Evolutionary conservation across 805 yeast genomes (phyloP).

Genomic region (Tetrapisispora fleetii): DNA sequence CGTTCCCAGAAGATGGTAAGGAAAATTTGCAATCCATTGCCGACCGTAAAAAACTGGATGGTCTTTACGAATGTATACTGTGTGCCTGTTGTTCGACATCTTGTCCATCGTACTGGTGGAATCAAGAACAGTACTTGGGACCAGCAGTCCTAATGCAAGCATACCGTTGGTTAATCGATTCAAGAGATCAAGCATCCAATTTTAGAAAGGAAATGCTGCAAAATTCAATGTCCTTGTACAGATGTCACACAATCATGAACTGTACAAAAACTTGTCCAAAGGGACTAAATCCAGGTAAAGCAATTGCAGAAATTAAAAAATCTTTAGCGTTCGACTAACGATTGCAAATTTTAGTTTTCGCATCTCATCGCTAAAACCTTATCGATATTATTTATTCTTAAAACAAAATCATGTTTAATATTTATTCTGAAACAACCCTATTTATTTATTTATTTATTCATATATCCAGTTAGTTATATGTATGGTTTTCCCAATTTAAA

Average conservation of each 20-base stretch:
- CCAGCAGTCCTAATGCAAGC: conserved; percentile 99
- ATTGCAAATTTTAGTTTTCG: too few species aligned
- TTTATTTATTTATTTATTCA: conserved; percentile 4
- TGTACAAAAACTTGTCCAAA: conserved; percentile 97
- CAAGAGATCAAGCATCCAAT: conserved; percentile 83
- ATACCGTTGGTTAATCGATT: conserved; percentile 95
- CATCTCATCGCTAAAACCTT: too few species aligned
- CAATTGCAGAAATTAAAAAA: conserved; percentile 95
- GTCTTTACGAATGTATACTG: conserved; percentile 91
- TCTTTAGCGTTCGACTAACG: conserved; percentile 64
- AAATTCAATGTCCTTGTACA: conserved; percentile 93
- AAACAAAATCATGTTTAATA: neutral
- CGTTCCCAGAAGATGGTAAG: conserved; percentile 77
- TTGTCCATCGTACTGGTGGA: conserved; percentile 99
- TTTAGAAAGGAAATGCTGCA: conserved; percentile 81
- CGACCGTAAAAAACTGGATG: conserved; percentile 94
- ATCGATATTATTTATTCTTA: neutral
- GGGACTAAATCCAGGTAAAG: conserved; percentile 95
- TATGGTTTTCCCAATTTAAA: too few species aligned
- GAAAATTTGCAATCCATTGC: conserved; percentile 85
- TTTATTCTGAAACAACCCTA: neutral
- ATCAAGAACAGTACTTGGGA: conserved; percentile 95
- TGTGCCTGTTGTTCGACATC: conserved; percentile 99
- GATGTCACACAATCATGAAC: conserved; percentile 99
- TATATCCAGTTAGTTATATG: too few species aligned